Percentiles rank a stretch among this genome's conserved stretches.
These are phyloP conservation scores for Trametes meyenii DNA, from an alignment of 768 basidiomycete genomes.

Conservation along the genomic window DNA sequence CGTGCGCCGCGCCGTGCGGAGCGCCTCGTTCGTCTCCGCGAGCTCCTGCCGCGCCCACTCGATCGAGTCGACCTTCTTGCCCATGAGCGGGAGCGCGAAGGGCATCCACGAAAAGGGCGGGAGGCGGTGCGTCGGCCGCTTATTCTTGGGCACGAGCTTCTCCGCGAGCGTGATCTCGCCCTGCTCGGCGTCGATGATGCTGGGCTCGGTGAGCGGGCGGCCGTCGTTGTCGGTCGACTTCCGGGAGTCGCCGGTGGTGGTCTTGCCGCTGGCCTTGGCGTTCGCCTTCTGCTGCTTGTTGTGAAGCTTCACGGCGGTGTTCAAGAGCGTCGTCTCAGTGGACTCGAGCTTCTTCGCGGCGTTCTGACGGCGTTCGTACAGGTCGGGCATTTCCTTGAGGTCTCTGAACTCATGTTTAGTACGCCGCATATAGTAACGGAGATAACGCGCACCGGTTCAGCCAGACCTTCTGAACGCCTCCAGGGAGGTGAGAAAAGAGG, in stretches of 20 bases:
- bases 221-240: constrained; percentile 28
- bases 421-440: too few species aligned
- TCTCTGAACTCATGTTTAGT: constrained; percentile 49
- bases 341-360: constrained; percentile 83
- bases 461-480: constrained; percentile 91
- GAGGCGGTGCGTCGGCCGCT: constrained; percentile 82
- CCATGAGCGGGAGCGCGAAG: constrained; percentile 65
- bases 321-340: constrained; percentile 79
- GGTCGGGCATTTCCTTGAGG: constrained; percentile 82
- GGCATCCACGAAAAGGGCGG: constrained; percentile 51
- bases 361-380: constrained; percentile 73
- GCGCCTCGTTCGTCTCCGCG: constrained; percentile 36
- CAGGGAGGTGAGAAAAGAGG: constrained; percentile 83
- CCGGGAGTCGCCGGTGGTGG: constrained; percentile 21
- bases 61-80: constrained; percentile 91
- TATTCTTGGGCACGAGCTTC: constrained; percentile 62
- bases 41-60: constrained; percentile 88
- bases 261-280: constrained; percentile 45
- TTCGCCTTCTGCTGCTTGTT: constrained; percentile 54
- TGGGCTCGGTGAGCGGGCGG: constrained; percentile 30
- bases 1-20: constrained; percentile 31
- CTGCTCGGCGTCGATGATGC: constrained; percentile 34
- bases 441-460: constrained; percentile 67
- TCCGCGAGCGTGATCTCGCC: constrained; percentile 33
- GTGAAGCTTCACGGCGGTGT: constrained; percentile 74